A percentile compares a stretch with the other conserved stretches of the same genome.
phyloP scores from a whole-genome alignment of 164 flowering plant species.

The Vitis rupestris region DNA sequence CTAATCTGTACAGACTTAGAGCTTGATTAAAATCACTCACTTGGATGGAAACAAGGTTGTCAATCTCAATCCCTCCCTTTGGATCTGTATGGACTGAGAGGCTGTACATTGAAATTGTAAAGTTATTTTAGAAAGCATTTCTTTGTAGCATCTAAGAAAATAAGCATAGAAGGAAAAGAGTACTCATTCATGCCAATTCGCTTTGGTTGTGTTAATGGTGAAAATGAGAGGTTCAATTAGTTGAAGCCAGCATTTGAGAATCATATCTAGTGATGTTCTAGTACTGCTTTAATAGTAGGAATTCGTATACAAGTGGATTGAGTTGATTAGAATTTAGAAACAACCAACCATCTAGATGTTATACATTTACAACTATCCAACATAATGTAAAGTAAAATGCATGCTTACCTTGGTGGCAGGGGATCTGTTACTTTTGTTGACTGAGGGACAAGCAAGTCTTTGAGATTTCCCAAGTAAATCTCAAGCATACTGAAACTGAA shows the following conservation, averaged over 20 bases:
- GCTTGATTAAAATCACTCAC: constrained; percentile 54
- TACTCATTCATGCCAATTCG: background rate
- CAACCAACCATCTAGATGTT: no score
- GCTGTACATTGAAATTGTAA: constrained; percentile 23
- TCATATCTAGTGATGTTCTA: no score
- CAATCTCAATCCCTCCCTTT: constrained; percentile 49
- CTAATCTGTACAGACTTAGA: constrained; percentile 43
- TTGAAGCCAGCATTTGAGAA: no score
- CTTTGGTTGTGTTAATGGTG: background rate
- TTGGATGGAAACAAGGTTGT: constrained; percentile 53
- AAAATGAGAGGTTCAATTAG: background rate
- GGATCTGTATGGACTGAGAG: constrained; percentile 56
- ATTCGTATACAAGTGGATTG: no score
- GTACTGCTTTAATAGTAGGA: no score
- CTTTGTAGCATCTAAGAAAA: background rate
- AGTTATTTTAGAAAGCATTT: constrained; percentile 6
- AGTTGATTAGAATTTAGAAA: no score
- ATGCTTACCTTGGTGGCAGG: constrained; percentile 42
- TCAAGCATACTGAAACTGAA: constrained; percentile 72
- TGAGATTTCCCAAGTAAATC: constrained; percentile 63
- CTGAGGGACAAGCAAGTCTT: constrained; percentile 56
- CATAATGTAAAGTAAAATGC: background rate
- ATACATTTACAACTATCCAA: no score
- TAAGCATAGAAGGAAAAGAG: background rate
- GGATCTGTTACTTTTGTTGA: constrained; percentile 32